Conservation (phyloP, 2,329 filamentous ascomycete species). For the Arthrinium puccinioides region DNA sequence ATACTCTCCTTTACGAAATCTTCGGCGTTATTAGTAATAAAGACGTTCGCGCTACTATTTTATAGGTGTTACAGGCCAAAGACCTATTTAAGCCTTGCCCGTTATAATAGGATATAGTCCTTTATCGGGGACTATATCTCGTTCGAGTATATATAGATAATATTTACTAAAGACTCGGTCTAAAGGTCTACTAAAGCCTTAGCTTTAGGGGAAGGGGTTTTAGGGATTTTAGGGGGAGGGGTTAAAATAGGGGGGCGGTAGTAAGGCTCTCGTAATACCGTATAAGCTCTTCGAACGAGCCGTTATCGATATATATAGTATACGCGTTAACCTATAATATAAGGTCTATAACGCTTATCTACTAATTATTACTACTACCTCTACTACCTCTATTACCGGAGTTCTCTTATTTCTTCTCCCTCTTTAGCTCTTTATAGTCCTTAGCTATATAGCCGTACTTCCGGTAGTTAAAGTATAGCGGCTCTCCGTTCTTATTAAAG, state of each 20-base stretch:
- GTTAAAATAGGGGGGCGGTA: no score
- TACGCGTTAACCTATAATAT: background rate
- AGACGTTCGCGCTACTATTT: background rate
- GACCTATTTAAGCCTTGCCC: no score
- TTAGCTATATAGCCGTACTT: background rate
- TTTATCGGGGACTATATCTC: background rate
- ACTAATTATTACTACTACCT: background rate
- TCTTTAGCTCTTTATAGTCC: background rate
- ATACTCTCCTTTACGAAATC: background rate
- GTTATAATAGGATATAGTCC: no score
- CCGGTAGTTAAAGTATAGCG: background rate
- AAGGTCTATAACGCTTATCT: background rate
- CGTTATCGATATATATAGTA: no score
- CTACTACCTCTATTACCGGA: no score
- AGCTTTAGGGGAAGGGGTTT: no score
- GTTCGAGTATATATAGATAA: background rate
- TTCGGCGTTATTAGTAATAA: background rate
- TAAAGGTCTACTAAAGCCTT: background rate
- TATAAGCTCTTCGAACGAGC: no score
- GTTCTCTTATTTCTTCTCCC: background rate
- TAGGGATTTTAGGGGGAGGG: no score
- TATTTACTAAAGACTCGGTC: background rate
- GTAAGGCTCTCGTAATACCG: no score
- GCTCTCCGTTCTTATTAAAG: background rate
- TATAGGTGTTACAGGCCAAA: no score